phyloP scores from a whole-genome alignment of 139 green algal genomes.

The Medakamo hakoo region DNA sequence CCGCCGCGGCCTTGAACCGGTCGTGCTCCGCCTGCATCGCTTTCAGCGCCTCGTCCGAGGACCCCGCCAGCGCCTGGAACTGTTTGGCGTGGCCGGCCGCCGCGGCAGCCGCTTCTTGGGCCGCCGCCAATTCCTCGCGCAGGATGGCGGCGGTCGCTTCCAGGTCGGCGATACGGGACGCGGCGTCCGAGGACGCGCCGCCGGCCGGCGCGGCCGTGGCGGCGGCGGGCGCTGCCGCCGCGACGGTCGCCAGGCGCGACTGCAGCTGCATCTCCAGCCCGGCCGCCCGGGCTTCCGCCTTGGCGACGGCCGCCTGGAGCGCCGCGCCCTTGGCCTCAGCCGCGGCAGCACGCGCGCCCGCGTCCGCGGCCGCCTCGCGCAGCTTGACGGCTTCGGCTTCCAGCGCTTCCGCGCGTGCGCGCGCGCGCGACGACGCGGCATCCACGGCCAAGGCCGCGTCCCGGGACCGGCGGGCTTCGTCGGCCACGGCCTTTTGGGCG shows the following conservation, averaged over 20 bases:
- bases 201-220: neutral
- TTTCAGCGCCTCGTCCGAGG: conserved; percentile 29
- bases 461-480: conserved; percentile 77
- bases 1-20: conserved; percentile 14
- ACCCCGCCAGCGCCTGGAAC: conserved; percentile 30
- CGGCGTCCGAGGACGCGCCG: neutral
- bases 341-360: conserved; percentile 19
- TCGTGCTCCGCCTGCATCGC: conserved; percentile 23
- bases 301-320: conserved; percentile 27
- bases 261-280: conserved; percentile 24
- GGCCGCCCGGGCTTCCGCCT: conserved; percentile 28
- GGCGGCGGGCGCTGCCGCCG: neutral
- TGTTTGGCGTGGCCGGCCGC: conserved; percentile 30
- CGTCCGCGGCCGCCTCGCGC: conserved; percentile 11
- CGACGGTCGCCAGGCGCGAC: conserved; percentile 2
- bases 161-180: conserved; percentile 23
- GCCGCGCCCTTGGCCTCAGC: conserved; percentile 25
- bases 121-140: conserved; percentile 26
- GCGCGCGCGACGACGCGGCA: neutral
- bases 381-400: conserved; percentile 1
- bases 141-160: conserved; percentile 21
- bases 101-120: conserved; percentile 33
- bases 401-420: neutral
- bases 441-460: conserved; percentile 49
- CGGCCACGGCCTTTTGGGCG: conserved; percentile 51